Conservation (phyloP, 176 grass and related monocot genomes). For the Poa pratensis region DNA sequence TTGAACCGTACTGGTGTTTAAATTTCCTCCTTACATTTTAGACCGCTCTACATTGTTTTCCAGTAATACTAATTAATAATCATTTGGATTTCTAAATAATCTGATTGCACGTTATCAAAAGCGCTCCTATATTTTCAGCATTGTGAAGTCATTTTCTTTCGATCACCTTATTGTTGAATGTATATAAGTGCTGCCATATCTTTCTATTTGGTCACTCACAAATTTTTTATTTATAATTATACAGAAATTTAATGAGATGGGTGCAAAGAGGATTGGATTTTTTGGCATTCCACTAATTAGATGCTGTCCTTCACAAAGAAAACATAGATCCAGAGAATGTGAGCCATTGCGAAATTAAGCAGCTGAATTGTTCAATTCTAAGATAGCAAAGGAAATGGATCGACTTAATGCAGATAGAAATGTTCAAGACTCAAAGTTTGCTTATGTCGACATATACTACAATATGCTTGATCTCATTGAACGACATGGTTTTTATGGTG, state of each 20-base stretch:
- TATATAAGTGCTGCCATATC: too few relatives aligned
- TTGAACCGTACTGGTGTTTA: too few relatives aligned
- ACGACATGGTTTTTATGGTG: constrained; percentile 47
- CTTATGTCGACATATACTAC: constrained; percentile 67
- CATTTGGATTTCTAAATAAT: too few relatives aligned
- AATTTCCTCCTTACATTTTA: too few relatives aligned
- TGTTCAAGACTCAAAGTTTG: constrained; percentile 30
- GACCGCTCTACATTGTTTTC: too few relatives aligned
- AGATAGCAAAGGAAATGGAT: constrained; percentile 40
- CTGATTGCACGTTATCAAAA: too few relatives aligned
- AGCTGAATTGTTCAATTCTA: constrained; percentile 54
- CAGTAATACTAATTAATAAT: too few relatives aligned
- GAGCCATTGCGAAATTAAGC: constrained; percentile 56
- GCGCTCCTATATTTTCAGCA: too few relatives aligned
- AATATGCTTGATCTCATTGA: constrained; percentile 55
- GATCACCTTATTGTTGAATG: too few relatives aligned
- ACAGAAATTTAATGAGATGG: constrained; percentile 56
- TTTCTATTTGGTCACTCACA: too few relatives aligned
- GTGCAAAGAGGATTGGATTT: constrained; percentile 61
- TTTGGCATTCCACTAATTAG: constrained; percentile 66
- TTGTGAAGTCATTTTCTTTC: too few relatives aligned
- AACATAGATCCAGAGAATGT: constrained; percentile 42
- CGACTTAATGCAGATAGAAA: constrained; percentile 31
- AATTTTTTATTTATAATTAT: too few relatives aligned
- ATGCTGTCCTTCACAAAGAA: constrained; percentile 69